Evolutionary conservation across 768 basidiomycete species (phyloP).

Genomic region (Collybia mongolica): DNA sequence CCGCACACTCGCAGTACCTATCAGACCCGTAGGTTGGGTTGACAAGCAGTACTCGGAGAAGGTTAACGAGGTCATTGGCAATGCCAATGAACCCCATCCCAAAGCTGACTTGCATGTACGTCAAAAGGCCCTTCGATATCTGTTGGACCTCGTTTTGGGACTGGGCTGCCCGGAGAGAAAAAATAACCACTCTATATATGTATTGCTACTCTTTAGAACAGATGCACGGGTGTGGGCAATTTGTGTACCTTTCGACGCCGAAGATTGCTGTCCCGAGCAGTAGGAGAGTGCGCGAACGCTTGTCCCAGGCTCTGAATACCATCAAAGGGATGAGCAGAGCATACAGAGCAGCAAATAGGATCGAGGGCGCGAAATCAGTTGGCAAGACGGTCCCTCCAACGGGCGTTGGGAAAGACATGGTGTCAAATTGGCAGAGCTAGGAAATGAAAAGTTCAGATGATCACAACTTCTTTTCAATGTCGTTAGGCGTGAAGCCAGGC

Average conservation of each 20-base stretch:
- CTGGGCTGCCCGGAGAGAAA: slow-evolving; percentile 25
- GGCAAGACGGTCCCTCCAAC: slow-evolving; percentile 40
- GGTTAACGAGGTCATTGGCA: slow-evolving; percentile 9
- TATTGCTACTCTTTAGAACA: background rate
- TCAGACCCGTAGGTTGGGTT: slow-evolving; percentile 20
- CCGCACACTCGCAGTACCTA: no score
- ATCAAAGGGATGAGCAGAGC: slow-evolving; percentile 33
- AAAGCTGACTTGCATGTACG: slow-evolving; percentile 24
- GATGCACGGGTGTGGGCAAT: background rate
- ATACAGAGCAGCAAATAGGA: slow-evolving; percentile 40
- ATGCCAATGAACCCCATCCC: slow-evolving; percentile 22
- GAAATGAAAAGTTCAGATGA: no score
- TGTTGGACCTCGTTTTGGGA: background rate
- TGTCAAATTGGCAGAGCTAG: no score
- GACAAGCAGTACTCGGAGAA: slow-evolving; percentile 22
- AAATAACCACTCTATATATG: slow-evolving; percentile 27
- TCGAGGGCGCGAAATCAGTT: slow-evolving; percentile 40
- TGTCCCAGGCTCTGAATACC: slow-evolving; percentile 30
- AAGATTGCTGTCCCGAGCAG: slow-evolving; percentile 31
- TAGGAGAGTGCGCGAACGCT: slow-evolving; percentile 32
- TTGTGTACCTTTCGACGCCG: slow-evolving; percentile 34
- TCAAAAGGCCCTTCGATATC: slow-evolving; percentile 17
- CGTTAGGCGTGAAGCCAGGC: no score
- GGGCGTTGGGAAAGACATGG: slow-evolving; percentile 36
- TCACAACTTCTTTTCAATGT: no score